A percentile compares a stretch with the other conserved stretches of the same genome.
phyloP scores from a whole-genome alignment of 2,329 filamentous ascomycete species.

The Monilinia fructigena region DNA sequence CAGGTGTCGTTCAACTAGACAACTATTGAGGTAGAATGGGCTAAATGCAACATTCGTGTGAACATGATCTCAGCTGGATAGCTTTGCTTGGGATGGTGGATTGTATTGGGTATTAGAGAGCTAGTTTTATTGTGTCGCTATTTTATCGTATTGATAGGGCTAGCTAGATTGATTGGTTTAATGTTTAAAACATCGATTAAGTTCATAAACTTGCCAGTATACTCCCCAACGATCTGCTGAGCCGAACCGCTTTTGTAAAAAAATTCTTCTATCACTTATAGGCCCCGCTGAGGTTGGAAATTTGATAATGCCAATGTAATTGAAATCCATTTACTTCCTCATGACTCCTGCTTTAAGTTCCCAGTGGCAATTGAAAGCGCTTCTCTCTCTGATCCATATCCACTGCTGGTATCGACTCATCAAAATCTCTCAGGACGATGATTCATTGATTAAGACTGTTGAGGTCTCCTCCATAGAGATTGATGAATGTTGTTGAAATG shows the following conservation, averaged over 20 bases:
- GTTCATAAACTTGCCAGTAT: not conserved
- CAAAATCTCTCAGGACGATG: not conserved
- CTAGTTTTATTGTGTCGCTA: not conserved
- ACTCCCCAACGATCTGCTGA: not conserved
- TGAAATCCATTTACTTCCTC: not conserved
- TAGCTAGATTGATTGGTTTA: not conserved
- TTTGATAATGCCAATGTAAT: not conserved
- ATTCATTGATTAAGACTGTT: not conserved
- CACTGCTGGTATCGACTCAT: not conserved
- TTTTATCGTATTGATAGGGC: too few species aligned
- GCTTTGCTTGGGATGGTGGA: not conserved
- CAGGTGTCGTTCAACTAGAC: slow-evolving; percentile 72
- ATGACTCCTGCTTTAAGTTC: not conserved
- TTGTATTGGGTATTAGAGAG: not conserved
- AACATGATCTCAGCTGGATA: slow-evolving; percentile 81
- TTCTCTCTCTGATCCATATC: not conserved
- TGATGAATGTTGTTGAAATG: too few species aligned
- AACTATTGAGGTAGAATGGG: slow-evolving; percentile 83
- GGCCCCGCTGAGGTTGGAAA: too few species aligned
- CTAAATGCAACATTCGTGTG: slow-evolving; percentile 74
- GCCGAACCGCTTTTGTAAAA: not conserved
- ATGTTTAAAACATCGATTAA: not conserved
- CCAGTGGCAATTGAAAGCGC: not conserved
- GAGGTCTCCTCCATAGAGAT: too few species aligned
- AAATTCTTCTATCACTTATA: not conserved